phyloP scores from a whole-genome alignment of 2,329 filamentous ascomycete species.

The Paecilomyces niveus region DNA sequence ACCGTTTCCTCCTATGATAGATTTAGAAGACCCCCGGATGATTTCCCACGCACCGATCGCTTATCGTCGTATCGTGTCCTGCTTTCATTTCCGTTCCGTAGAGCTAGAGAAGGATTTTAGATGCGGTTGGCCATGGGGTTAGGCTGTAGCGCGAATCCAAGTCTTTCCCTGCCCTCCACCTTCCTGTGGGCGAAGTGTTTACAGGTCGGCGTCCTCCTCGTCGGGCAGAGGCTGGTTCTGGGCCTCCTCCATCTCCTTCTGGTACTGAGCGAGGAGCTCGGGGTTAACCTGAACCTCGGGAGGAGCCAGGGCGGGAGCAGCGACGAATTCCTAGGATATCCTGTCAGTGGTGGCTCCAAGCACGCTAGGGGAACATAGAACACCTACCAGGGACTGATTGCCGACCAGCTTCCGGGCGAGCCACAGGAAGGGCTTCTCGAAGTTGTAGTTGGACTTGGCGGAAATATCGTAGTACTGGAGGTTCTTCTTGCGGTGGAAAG shows the following conservation, averaged over 20 bases:
- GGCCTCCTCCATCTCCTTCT: constrained; percentile 80
- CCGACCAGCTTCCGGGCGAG: constrained; percentile 96
- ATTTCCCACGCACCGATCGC: neutral
- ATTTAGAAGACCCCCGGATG: neutral
- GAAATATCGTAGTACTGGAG: constrained; percentile 99
- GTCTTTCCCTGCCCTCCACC: neutral
- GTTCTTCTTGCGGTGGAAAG: constrained; percentile 99
- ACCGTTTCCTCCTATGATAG: neutral
- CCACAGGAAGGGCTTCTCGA: constrained; percentile 99
- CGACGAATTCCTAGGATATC: constrained; percentile 75
- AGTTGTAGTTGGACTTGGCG: constrained; percentile 99
- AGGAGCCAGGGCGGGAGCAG: constrained; percentile 86
- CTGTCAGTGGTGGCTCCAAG: constrained; percentile 14
- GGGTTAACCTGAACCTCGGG: constrained; percentile 87
- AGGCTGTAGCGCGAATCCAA: neutral
- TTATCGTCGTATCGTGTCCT: neutral
- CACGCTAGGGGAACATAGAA: neutral
- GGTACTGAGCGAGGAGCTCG: constrained; percentile 71
- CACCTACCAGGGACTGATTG: constrained; percentile 73
- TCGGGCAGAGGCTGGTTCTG: constrained; percentile 80
- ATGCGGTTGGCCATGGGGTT: neutral
- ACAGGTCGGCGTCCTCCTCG: constrained; percentile 71
- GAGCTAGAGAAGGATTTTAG: neutral
- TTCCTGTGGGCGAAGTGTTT: constrained; percentile 15
- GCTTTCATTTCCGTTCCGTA: neutral